A percentile compares a stretch with the other conserved stretches of the same genome.
Conservation (phyloP, 305 asterid genomes). For the Solanum hybrid region DNA sequence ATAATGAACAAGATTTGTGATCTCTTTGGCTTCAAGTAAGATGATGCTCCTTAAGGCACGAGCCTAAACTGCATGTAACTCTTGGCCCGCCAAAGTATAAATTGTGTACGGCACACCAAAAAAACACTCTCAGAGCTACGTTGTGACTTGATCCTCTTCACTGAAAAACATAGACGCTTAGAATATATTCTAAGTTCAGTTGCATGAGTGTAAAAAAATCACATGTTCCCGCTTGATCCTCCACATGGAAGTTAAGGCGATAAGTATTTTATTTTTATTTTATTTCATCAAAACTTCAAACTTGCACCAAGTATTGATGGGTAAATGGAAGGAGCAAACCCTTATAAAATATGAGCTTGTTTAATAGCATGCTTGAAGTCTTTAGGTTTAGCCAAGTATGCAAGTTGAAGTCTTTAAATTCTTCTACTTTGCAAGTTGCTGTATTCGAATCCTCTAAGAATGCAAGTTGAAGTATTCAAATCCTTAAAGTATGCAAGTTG, state of each 20-base stretch:
- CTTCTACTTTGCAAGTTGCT: no score
- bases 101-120: background rate
- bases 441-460: no score
- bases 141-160: background rate
- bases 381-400: background rate
- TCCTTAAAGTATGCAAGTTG: no score
- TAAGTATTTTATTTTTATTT: no score
- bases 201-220: background rate
- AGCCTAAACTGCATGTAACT: background rate
- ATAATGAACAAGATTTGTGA: background rate
- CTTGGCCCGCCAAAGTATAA: background rate
- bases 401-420: background rate
- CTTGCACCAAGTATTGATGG: background rate
- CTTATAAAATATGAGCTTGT: no score
- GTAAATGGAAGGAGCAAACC: background rate
- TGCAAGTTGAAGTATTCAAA: background rate
- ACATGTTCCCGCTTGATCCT: background rate
- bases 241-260: background rate
- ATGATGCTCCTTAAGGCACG: background rate
- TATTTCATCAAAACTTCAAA: background rate
- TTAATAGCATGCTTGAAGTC: background rate
- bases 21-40: background rate
- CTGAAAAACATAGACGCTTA: background rate
- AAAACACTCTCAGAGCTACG: background rate
- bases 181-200: background rate